A percentile compares a stretch with the other conserved stretches of the same genome.
These are phyloP conservation scores for Chaetomium tenue DNA, from an alignment of 495 filamentous ascomycete genomes.

Conservation along the genomic window DNA sequence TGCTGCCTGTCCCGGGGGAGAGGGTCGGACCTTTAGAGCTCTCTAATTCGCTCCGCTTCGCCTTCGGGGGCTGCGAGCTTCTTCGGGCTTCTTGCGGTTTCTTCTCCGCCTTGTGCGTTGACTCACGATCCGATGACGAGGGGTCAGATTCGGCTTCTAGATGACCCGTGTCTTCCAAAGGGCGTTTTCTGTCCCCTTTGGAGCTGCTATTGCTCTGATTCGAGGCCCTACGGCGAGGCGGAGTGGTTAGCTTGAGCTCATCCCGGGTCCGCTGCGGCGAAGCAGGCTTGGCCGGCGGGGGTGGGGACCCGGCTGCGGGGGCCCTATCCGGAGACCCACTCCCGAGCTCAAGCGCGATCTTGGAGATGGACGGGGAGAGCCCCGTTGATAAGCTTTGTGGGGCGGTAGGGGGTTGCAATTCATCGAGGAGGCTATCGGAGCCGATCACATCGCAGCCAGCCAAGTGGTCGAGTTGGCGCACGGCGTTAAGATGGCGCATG, in stretches of 20 bases:
- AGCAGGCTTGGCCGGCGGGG: slow-evolving; percentile 16
- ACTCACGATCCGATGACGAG: slow-evolving; percentile 15
- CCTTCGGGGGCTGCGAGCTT: slow-evolving; percentile 14
- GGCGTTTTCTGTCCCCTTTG: slow-evolving; percentile 8
- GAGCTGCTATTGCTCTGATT: not conserved
- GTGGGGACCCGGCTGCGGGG: not conserved
- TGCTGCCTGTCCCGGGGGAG: slow-evolving; percentile 13
- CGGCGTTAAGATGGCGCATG: slow-evolving; percentile 68
- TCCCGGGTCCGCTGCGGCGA: slow-evolving; percentile 16
- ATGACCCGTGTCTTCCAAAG: slow-evolving; percentile 11
- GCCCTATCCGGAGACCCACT: slow-evolving; percentile 12
- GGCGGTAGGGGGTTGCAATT: slow-evolving; percentile 23
- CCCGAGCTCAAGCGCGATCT: slow-evolving; percentile 24
- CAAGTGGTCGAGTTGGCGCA: slow-evolving; percentile 71
- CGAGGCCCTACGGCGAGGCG: not conserved
- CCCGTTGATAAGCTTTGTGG: slow-evolving; percentile 25
- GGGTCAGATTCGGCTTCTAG: slow-evolving; percentile 23
- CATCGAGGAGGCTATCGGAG: slow-evolving; percentile 56
- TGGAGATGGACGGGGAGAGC: slow-evolving; percentile 35
- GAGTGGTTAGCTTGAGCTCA: not conserved
- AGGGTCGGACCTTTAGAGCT: slow-evolving; percentile 25
- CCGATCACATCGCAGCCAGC: slow-evolving; percentile 67
- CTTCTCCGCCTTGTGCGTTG: slow-evolving; percentile 14
- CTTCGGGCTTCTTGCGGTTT: slow-evolving; percentile 21
- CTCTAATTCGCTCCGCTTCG: slow-evolving; percentile 19